Base-by-base conservation (phyloP, 1,284 basidiomycete species). In the Athelia sp. region DNA sequence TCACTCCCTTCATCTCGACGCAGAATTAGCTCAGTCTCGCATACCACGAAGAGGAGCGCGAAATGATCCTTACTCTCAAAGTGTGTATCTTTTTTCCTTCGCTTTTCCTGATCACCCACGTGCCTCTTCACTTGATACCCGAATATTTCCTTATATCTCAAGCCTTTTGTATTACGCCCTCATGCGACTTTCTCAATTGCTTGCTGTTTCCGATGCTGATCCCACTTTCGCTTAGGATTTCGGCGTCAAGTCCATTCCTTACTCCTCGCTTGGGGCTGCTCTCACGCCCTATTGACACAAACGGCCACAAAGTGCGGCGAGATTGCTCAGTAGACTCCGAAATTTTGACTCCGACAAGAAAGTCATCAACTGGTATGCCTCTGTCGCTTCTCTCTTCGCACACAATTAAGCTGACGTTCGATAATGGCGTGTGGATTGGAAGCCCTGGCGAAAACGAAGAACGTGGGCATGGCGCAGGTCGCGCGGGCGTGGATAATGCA, bases 1-100 rank as follows among this genome's bases (percentile, higher is more conserved):
- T 74, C 44, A 75, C 72, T 6, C 69, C 67, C 4, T 75, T 74
- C 61, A 71, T 75, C 60, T 68, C 68, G 26, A 78, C 78, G 76
- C 78, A 80, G 55, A 74, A 75, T 56, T 72, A 67, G 46, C 62
- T 68, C 54, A 62, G 52, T 19, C 51, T 67, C 4, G 46, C 66
- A 15, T 77, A 76, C 50, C 66, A 74, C 42, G 73, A 77, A 54
- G 73, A 75, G 51, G 73, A 73, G 54, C 58, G 72, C 9, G 73
- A 76, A 61, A 76, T 76, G 72, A 68, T 71, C 49, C 72, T 73
- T 2, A 58, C 58, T 0, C 48, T 61, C 10, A 60, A 61, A 52
- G 58, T 59, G 10, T 8, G 29, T 17, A 32, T 51, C 9, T 53
- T 53, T 24, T 61, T 31, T n/a, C 21, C 15, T 63, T 60, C 57